Evolutionary conservation across 208 protist species (phyloP).

Genomic region (Acanthamoeba triangularis): DNA sequence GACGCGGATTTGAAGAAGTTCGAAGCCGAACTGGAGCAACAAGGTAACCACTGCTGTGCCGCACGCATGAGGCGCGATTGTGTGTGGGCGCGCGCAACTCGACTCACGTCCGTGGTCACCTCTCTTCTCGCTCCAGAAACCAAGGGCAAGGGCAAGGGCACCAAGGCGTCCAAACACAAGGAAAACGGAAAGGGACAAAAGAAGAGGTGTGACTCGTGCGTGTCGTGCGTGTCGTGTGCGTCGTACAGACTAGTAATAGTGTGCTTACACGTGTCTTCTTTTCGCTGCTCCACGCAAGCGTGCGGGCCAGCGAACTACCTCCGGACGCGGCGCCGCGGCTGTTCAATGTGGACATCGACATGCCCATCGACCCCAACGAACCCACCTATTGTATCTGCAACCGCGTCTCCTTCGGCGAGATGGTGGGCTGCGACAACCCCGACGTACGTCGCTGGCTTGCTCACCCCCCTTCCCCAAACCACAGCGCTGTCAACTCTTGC

Average conservation of each 20-base stretch:
- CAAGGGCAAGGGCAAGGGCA: conserved; percentile 64
- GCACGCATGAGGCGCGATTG: too few species aligned
- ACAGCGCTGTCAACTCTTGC: not conserved
- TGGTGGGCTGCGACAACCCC: conserved; percentile 90
- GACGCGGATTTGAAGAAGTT: conserved; percentile 89
- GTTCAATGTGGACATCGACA: conserved; percentile 86
- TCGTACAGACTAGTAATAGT: too few species aligned
- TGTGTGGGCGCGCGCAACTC: too few species aligned
- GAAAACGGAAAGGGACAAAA: not conserved
- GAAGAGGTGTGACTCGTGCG: conserved; percentile 39
- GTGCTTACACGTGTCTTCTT: not conserved
- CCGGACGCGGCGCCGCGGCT: conserved; percentile 25
- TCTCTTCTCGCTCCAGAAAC: not conserved
- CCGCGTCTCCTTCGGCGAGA: conserved; percentile 90
- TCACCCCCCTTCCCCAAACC: conserved; percentile 19
- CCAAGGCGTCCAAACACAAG: conserved; percentile 47
- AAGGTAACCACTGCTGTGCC: not conserved
- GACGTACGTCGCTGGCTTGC: conserved; percentile 45
- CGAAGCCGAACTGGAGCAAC: conserved; percentile 82
- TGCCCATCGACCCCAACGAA: conserved; percentile 91
- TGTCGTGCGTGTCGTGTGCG: not conserved
- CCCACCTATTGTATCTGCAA: conserved; percentile 90
- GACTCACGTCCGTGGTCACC: too few species aligned
- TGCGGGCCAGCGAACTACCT: conserved; percentile 34
- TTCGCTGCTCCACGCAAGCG: not conserved